Evolutionary conservation across 169 alveolate species (phyloP), one percentile per base, ranked within the genome.

Genomic region (Cryptosporidium meleagridis): DNA sequence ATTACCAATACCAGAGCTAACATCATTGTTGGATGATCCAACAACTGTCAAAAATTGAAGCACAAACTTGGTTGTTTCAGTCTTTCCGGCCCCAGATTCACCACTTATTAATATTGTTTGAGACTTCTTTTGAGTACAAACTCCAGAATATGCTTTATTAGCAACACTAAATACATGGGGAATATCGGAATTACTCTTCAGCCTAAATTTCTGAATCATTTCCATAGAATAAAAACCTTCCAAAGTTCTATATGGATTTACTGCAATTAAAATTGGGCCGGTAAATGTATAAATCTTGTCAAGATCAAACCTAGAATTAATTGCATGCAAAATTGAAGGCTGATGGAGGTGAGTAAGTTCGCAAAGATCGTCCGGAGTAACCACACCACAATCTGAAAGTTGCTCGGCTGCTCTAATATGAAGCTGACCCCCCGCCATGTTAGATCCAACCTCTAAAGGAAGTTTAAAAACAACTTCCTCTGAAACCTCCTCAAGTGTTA

Each of bases 71-170:
- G 99, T 97, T 62, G 99, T 96, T 93, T 98, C 99, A 12, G 99
- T 98, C 94, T 98, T 98, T 5, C 99, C 99, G 16, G 99, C 99
- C 4, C 99, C 99, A 51, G 98, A 95, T 92, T 98, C 99, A 0
- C 99, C 99, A 16, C 99, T 95, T 72, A 98, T 98, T 48, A 98
- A 96, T 23, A 98, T 96, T 37, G 99, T 95, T 85, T 98, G 97
- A 67, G 95, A 92, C 86, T 95, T 96, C 80, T 95, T 96, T 84
- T 95, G 93, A 91, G 94, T 95, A 35, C 95, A 94, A 85, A 97
- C 91, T 35, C 97, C 96, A 65, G 94, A 87, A 92, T 96, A 97
- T 18, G 99, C 98, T 69, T 96, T 95, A 67, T 97, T 97, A 1
- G 99, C 98, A 33, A 97, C 94, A 85, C 96, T 94, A 92, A 94